Percentiles rank a stretch among this genome's conserved stretches.
Conservation (phyloP, 306 rosid genomes). For the Prosopis cineraria region DNA sequence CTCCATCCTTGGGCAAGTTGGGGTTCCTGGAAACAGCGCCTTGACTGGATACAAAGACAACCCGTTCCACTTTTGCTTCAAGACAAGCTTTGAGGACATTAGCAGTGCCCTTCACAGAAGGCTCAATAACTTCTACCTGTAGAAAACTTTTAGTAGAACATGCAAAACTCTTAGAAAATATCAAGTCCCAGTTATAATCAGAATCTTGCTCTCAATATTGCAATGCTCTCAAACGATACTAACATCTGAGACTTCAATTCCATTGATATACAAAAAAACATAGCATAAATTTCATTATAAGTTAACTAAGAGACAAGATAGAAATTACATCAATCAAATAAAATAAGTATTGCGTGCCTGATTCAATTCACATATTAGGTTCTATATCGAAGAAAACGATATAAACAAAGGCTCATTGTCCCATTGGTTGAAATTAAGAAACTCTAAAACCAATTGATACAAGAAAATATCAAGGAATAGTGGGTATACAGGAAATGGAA, state of each 20-base stretch:
- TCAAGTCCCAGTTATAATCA: neutral
- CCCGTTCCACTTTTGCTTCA: constrained; percentile 47
- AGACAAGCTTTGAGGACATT: constrained; percentile 49
- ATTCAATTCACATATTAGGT: neutral
- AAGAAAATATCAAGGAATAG: neutral
- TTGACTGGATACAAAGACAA: constrained; percentile 39
- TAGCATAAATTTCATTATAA: neutral
- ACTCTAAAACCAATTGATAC: neutral
- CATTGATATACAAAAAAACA: neutral
- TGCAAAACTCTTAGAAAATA: neutral
- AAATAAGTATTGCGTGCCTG: neutral
- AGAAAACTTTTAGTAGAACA: neutral
- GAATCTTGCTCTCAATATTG: neutral
- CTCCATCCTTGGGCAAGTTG: constrained; percentile 25
- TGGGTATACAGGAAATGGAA: neutral
- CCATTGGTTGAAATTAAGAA: neutral
- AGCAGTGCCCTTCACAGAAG: constrained; percentile 70
- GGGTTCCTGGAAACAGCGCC: constrained; percentile 34
- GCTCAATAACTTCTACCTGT: constrained; percentile 65
- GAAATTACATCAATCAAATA: neutral
- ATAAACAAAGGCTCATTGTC: neutral
- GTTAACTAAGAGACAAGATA: neutral
- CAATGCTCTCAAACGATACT: neutral
- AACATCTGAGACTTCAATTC: neutral
- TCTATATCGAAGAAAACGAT: neutral